Conservation (phyloP, 345 rosid genomes). For the Erysimum cheiranthoides region DNA sequence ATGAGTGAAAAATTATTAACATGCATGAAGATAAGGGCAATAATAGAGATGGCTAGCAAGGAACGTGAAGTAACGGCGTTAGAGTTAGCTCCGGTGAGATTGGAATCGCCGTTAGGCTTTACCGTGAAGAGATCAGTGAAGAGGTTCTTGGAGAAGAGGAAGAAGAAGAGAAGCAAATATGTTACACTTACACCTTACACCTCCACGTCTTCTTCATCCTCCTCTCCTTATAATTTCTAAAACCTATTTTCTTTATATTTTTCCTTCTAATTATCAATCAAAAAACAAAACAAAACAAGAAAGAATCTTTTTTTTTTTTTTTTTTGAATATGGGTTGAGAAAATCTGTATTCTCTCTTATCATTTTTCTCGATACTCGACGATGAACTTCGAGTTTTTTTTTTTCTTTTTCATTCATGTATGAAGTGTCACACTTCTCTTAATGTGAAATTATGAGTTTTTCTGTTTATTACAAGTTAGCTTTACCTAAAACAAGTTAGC, state of each 20-base stretch:
- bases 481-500: not conserved
- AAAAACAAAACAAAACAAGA: not conserved
- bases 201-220: conserved; percentile 40
- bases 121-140: conserved; percentile 41
- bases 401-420: not conserved
- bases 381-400: conserved; percentile 32
- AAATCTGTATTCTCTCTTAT: not conserved
- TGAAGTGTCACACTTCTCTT: not conserved
- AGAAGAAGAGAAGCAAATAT: conserved; percentile 34
- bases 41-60: conserved; percentile 43
- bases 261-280: conserved; percentile 6
- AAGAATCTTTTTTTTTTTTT: not conserved
- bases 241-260: not conserved
- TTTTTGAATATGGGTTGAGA: not conserved
- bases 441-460: not conserved
- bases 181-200: conserved; percentile 9
- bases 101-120: conserved; percentile 33
- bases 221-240: conserved; percentile 36
- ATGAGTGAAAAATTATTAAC: not conserved
- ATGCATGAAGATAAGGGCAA: conserved; percentile 39
- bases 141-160: conserved; percentile 46
- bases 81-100: conserved; percentile 27
- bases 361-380: conserved; percentile 37
- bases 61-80: conserved; percentile 30
- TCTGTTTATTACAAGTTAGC: not conserved